phyloP scores from a whole-genome alignment of 805 yeast species.

The Candida silvatica region DNA sequence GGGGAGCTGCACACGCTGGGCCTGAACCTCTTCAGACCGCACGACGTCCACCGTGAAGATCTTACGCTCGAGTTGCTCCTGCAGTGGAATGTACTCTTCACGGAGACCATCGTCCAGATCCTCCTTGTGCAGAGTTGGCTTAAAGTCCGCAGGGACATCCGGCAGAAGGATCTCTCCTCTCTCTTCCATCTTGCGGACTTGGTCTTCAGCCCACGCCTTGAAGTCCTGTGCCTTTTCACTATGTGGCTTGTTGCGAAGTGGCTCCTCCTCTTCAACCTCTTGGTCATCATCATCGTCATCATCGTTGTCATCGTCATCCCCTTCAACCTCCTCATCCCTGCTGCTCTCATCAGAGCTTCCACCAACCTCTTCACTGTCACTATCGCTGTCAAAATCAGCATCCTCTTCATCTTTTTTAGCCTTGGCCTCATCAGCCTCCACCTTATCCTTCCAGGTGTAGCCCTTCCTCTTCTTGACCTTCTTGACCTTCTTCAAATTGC shows the following conservation, averaged over 20 bases:
- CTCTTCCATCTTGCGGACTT: constrained; percentile 57
- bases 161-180: constrained; percentile 40
- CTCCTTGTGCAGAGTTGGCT: constrained; percentile 53
- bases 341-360: constrained; percentile 19
- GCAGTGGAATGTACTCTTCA: constrained; percentile 49
- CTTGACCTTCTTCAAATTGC: constrained; percentile 31
- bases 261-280: constrained; percentile 27
- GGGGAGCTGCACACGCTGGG: constrained; percentile 65
- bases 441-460: constrained; percentile 66
- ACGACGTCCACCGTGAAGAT: constrained; percentile 62
- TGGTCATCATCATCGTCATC: constrained; percentile 25
- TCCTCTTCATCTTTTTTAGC: constrained; percentile 45
- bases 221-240: constrained; percentile 52
- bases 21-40: constrained; percentile 60
- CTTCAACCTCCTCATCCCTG: constrained; percentile 17
- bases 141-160: constrained; percentile 44
- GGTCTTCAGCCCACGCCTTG: constrained; percentile 82
- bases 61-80: constrained; percentile 43
- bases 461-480: constrained; percentile 41
- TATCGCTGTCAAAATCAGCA: constrained; percentile 37
- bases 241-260: constrained; percentile 29
- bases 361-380: constrained; percentile 16
- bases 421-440: constrained; percentile 40
- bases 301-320: constrained; percentile 18
- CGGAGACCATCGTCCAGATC: constrained; percentile 66